These are phyloP conservation scores for Pluteus cervinus DNA, from an alignment of 768 basidiomycete genomes.

Conservation along the genomic window DNA sequence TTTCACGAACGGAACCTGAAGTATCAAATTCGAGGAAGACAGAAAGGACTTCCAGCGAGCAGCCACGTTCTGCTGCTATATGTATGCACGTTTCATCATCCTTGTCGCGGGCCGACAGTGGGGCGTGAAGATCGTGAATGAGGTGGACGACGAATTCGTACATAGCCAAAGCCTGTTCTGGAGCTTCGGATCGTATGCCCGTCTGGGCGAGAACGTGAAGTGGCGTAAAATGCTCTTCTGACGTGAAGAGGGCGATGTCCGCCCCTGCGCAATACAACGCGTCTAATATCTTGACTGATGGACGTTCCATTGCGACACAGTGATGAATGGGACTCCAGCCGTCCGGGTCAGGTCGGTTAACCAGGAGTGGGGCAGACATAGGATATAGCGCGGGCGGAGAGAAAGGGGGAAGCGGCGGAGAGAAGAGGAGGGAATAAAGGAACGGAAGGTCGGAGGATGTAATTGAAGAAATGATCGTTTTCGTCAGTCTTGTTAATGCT, in stretches of 20 bases:
- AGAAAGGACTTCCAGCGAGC: constrained; percentile 54
- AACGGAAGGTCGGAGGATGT: constrained; percentile 41
- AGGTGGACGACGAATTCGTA: constrained; percentile 63
- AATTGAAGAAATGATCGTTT: constrained; percentile 51
- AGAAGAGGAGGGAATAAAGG: constrained; percentile 51
- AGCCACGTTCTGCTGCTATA: constrained; percentile 70
- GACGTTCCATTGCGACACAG: constrained; percentile 48
- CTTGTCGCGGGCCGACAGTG: constrained; percentile 58
- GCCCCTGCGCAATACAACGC: constrained; percentile 72
- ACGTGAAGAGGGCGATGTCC: constrained; percentile 66
- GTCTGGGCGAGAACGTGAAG: constrained; percentile 58
- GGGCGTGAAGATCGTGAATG: constrained; percentile 62
- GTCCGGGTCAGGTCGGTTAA: constrained; percentile 60
- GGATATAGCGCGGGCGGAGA: constrained; percentile 36
- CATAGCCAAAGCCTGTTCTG: constrained; percentile 32
- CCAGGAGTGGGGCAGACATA: constrained; percentile 45
- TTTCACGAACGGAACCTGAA: constrained; percentile 44
- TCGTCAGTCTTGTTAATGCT: constrained; percentile 36
- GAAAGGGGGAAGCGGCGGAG: constrained; percentile 31
- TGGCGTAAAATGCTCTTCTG: constrained; percentile 55
- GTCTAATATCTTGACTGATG: constrained; percentile 59
- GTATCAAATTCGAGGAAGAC: constrained; percentile 64
- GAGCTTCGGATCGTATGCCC: constrained; percentile 15
- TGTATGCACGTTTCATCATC: constrained; percentile 76
- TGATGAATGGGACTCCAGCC: constrained; percentile 76